Conservation (phyloP, 2,329 filamentous ascomycete genomes). For the Geosmithia flava region DNA sequence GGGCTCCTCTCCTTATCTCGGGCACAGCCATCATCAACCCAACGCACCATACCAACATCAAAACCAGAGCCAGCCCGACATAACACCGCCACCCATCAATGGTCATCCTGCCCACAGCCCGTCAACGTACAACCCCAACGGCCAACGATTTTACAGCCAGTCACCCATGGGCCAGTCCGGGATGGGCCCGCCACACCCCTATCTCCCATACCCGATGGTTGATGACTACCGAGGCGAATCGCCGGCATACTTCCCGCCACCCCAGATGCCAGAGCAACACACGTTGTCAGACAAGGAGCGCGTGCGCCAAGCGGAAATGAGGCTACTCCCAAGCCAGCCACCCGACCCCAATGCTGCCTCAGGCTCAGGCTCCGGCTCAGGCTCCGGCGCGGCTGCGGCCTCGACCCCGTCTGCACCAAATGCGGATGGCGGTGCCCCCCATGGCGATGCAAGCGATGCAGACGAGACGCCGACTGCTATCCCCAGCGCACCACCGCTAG, state of each 20-base stretch:
- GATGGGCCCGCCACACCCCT: conserved; percentile 3
- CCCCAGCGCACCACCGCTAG: conserved; percentile 5
- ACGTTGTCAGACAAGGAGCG: conserved; percentile 71
- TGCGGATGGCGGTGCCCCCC: neutral
- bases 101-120: conserved; percentile 10
- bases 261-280: conserved; percentile 46
- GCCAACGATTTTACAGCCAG: conserved; percentile 3
- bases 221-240: conserved; percentile 10
- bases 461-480: conserved; percentile 20
- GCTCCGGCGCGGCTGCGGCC: too few relatives aligned
- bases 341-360: conserved; percentile 9
- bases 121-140: conserved; percentile 17
- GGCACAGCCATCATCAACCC: too few relatives aligned
- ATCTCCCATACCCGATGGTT: conserved; percentile 3
- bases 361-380: conserved; percentile 5
- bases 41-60: too few relatives aligned
- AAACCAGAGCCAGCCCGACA: too few relatives aligned
- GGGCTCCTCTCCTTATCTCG: too few relatives aligned
- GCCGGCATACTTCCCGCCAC: conserved; percentile 44
- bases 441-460: conserved; percentile 15
- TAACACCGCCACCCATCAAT: conserved; percentile 5
- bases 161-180: conserved; percentile 1
- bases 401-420: neutral
- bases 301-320: conserved; percentile 63
- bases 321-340: conserved; percentile 70